Conservation (phyloP, 164 flowering plant species). For the Euptelea pleiosperma region DNA sequence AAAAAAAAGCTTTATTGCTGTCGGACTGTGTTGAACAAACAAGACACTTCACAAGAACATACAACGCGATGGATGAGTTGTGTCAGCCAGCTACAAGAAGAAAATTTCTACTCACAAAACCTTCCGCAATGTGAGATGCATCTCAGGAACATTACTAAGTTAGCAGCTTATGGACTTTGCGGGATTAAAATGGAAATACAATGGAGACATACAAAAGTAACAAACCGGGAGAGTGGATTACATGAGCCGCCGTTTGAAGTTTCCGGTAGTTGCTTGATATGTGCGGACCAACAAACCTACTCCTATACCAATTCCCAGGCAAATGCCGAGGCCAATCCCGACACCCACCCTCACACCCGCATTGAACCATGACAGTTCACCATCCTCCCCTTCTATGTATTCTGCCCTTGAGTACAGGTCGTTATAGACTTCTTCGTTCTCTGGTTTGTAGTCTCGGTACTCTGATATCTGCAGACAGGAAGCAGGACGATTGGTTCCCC, state of each 20-base stretch:
- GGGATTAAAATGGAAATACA: background rate
- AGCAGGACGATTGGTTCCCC: background rate
- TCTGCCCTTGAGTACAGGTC: conserved; percentile 50
- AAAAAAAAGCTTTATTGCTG: too few species aligned
- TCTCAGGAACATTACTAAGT: conserved; percentile 12
- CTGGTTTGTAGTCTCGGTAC: conserved; percentile 40
- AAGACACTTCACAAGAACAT: too few species aligned
- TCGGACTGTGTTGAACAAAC: background rate
- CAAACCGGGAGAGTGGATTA: conserved; percentile 15
- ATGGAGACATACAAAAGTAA: background rate
- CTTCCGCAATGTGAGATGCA: conserved; percentile 12
- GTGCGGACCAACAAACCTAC: conserved; percentile 78
- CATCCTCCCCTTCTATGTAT: conserved; percentile 69
- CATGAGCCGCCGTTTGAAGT: conserved; percentile 55
- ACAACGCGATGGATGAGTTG: too few species aligned
- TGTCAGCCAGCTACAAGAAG: conserved; percentile 22
- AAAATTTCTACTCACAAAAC: conserved; percentile 14
- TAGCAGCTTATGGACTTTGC: conserved; percentile 23
- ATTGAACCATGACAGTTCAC: conserved; percentile 87
- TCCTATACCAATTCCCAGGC: conserved; percentile 79
- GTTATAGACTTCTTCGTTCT: conserved; percentile 48
- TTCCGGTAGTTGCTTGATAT: conserved; percentile 66
- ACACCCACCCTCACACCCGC: conserved; percentile 91
- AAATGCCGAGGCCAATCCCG: conserved; percentile 83
- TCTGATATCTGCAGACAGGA: conserved; percentile 33